phyloP scores from a whole-genome alignment of 1,139 yeast species.

The Lodderomyces elongisporus region DNA sequence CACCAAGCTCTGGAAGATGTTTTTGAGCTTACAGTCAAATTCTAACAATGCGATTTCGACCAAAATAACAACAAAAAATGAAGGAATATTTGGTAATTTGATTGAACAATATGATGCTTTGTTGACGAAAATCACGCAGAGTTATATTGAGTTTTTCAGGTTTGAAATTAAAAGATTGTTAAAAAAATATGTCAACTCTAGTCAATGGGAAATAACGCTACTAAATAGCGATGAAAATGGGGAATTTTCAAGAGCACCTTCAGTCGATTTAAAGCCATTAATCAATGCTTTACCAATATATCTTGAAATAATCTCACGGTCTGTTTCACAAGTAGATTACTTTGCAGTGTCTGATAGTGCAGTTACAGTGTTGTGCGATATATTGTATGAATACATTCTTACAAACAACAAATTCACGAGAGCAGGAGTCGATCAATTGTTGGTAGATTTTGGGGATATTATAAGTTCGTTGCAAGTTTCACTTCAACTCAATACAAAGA shows the following conservation, averaged over 20 bases:
- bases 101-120: slow-evolving; percentile 43
- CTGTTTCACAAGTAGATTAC: slow-evolving; percentile 26
- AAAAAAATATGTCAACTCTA: slow-evolving; percentile 47
- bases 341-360: slow-evolving; percentile 30
- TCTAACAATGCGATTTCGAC: slow-evolving; percentile 14
- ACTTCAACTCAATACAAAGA: slow-evolving; percentile 14
- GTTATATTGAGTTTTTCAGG: slow-evolving; percentile 42
- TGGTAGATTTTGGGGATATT: slow-evolving; percentile 48
- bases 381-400: slow-evolving; percentile 54
- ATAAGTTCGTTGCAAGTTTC: slow-evolving; percentile 29
- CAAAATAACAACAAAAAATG: slow-evolving; percentile 16
- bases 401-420: slow-evolving; percentile 59
- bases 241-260: slow-evolving; percentile 14
- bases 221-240: slow-evolving; percentile 3
- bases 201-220: slow-evolving; percentile 30
- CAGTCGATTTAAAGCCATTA: slow-evolving; percentile 32
- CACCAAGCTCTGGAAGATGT: slow-evolving; percentile 54
- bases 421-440: slow-evolving; percentile 54
- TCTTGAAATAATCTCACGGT: slow-evolving; percentile 28
- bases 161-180: slow-evolving; percentile 47
- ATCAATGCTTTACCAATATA: slow-evolving; percentile 31
- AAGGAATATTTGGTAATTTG: slow-evolving; percentile 54
- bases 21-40: slow-evolving; percentile 11
- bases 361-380: slow-evolving; percentile 43
- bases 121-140: slow-evolving; percentile 30